These are phyloP conservation scores for Thalassia testudinum DNA, from an alignment of 116 monocot species.

Conservation along the genomic window DNA sequence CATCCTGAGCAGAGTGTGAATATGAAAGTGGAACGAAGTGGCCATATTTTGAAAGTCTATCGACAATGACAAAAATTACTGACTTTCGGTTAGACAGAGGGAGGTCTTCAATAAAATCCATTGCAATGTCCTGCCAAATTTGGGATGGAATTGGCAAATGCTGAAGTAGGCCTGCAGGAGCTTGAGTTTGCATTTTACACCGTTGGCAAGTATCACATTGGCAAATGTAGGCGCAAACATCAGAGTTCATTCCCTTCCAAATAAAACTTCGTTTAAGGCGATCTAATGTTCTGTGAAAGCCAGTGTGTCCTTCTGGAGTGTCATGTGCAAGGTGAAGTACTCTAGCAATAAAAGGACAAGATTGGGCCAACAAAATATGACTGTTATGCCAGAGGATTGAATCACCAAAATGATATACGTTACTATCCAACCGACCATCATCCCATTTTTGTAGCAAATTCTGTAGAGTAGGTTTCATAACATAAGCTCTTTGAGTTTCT, in stretches of 20 bases:
- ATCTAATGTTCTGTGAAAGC: neutral
- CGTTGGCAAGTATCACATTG: neutral
- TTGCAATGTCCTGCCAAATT: conserved; percentile 4
- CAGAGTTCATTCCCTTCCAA: neutral
- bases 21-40: neutral
- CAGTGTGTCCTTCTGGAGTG: neutral
- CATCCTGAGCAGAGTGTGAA: neutral
- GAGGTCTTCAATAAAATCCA: conserved; percentile 3
- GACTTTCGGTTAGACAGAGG: neutral
- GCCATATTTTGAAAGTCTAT: conserved; percentile 3
- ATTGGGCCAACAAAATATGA: neutral
- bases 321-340: neutral
- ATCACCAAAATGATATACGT: neutral
- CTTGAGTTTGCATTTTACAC: neutral
- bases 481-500: neutral
- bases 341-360: neutral
- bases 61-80: conserved; percentile 1
- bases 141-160: neutral
- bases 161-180: neutral
- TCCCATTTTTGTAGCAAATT: neutral
- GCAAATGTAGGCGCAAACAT: neutral
- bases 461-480: neutral
- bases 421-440: neutral
- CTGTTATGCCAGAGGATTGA: neutral
- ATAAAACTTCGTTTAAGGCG: neutral